These are phyloP conservation scores for Heliophila coronopifolia DNA, from an alignment of 441 rosid genomes.

Conservation along the genomic window DNA sequence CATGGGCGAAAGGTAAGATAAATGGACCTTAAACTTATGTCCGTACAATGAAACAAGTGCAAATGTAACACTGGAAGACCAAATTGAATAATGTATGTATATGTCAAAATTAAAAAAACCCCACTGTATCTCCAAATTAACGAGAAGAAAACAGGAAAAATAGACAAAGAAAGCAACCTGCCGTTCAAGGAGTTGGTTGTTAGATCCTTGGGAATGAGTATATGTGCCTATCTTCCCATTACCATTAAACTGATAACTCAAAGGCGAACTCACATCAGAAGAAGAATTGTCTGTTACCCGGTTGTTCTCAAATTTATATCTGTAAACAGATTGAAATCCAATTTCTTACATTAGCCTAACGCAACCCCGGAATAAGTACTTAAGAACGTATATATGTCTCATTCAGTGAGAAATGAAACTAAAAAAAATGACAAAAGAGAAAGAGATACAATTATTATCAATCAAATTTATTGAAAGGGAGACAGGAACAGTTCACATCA, in stretches of 20 bases:
- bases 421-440: neutral
- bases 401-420: neutral
- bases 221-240: conserved; percentile 65
- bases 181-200: conserved; percentile 87
- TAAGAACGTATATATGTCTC: neutral
- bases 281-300: conserved; percentile 70
- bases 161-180: conserved; percentile 47
- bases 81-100: neutral
- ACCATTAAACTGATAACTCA: conserved; percentile 70
- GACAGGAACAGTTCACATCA: neutral
- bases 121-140: neutral
- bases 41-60: neutral
- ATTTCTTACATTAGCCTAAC: conserved; percentile 12
- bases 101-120: neutral
- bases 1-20: conserved; percentile 14
- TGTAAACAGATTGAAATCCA: conserved; percentile 28
- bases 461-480: neutral
- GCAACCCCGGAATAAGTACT: conserved; percentile 1
- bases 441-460: neutral
- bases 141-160: conserved; percentile 15
- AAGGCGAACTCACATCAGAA: conserved; percentile 63
- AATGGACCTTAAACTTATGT: neutral
- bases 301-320: conserved; percentile 87
- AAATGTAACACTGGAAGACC: neutral
- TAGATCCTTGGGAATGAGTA: conserved; percentile 63